phyloP scores from a whole-genome alignment of 2,329 filamentous ascomycete genomes.

The Aspergillus awamori region DNA sequence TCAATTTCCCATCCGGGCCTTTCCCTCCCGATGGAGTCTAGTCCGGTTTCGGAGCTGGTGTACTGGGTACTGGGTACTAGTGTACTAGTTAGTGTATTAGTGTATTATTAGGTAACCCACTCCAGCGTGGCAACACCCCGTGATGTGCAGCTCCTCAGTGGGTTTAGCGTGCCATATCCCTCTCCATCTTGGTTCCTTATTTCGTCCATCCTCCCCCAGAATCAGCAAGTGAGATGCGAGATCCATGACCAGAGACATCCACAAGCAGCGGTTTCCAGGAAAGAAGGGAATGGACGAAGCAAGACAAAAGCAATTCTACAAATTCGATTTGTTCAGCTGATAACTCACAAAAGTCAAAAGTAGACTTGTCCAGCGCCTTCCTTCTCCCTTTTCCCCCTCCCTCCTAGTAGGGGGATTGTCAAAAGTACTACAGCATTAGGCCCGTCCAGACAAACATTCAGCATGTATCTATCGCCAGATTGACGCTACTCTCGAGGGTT shows the following conservation, averaged over 20 bases:
- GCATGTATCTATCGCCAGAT: background rate
- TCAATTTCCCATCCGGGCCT: too few species aligned
- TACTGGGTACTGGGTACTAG: background rate
- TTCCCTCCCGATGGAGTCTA: background rate
- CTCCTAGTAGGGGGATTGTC: background rate
- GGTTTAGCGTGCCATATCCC: background rate
- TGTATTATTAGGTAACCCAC: constrained; percentile 6
- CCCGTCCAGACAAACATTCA: background rate
- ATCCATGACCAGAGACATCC: background rate
- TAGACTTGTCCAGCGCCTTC: background rate
- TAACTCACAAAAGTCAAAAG: constrained; percentile 9
- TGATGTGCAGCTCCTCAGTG: background rate
- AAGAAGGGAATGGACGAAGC: background rate
- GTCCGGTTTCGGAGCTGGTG: background rate
- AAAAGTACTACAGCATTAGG: background rate
- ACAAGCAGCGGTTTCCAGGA: background rate
- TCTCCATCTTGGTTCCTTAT: too few species aligned
- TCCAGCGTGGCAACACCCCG: constrained; percentile 2
- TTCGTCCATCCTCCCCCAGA: background rate
- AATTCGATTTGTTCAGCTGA: constrained; percentile 30
- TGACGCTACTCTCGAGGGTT: too few species aligned
- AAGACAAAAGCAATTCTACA: background rate
- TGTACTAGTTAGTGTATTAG: background rate
- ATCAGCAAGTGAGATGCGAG: background rate
- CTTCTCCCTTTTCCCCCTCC: background rate